Evolutionary conservation across 2,329 filamentous ascomycete genomes (phyloP).

Genomic region (Beauveria pseudobassiana): DNA sequence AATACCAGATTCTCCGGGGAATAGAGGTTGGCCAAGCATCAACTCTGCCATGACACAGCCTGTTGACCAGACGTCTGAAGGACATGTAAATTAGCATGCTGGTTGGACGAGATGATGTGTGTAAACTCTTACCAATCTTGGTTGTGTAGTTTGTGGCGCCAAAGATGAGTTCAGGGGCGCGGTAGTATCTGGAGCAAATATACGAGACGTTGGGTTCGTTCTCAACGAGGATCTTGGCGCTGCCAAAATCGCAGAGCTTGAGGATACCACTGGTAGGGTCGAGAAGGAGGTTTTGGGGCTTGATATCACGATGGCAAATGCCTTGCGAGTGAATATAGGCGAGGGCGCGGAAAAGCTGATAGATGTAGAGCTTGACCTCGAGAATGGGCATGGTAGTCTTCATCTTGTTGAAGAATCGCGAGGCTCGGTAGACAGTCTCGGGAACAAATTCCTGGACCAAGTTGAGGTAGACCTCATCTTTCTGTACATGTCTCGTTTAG

Average conservation of each 20-base stretch:
- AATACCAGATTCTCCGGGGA: conserved; percentile 96
- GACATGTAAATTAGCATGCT: conserved; percentile 51
- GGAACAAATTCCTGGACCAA: conserved; percentile 96
- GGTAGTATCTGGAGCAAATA: conserved; percentile 98
- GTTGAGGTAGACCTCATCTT: conserved; percentile 98
- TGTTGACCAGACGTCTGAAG: conserved; percentile 93
- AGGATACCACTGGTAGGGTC: conserved; percentile 86
- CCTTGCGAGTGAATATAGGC: conserved; percentile 99
- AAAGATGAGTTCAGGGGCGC: conserved; percentile 95
- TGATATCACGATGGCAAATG: conserved; percentile 98
- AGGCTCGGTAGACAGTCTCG: conserved; percentile 96
- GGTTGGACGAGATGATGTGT: background rate
- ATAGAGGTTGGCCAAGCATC: conserved; percentile 96
- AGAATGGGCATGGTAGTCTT: conserved; percentile 99
- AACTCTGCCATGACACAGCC: conserved; percentile 99
- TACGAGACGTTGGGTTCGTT: conserved; percentile 99
- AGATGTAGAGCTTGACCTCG: conserved; percentile 98
- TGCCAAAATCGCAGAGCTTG: conserved; percentile 98
- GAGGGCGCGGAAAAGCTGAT: conserved; percentile 95
- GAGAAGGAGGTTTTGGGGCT: conserved; percentile 93
- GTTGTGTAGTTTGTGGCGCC: conserved; percentile 99
- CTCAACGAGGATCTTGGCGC: conserved; percentile 95
- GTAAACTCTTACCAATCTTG: conserved; percentile 78
- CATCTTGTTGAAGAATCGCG: conserved; percentile 99
- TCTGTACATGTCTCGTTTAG: conserved; percentile 40